Evolutionary conservation across 106 monocot species (phyloP).

Genomic region (Vanilla planifolia): DNA sequence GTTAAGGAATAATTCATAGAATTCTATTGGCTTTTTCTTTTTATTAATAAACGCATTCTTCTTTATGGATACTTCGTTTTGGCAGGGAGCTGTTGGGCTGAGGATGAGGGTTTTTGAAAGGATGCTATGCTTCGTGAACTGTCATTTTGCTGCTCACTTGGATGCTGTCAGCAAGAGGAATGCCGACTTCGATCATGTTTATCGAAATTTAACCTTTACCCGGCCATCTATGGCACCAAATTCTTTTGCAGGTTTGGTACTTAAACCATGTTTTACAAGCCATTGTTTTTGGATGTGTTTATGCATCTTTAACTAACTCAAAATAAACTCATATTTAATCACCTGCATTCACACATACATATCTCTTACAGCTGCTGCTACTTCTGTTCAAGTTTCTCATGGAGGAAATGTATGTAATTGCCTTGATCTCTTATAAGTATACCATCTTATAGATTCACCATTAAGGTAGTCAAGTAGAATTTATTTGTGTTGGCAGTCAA

Average conservation of each 20-base stretch:
- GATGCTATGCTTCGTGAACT: conserved; percentile 59
- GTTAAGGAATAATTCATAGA: too few relatives aligned
- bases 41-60: too few relatives aligned
- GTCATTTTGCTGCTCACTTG: conserved; percentile 81
- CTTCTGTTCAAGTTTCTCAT: conserved; percentile 46
- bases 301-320: not conserved
- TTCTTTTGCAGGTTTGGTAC: conserved; percentile 34
- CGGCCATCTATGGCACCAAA: conserved; percentile 36
- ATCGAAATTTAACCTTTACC: conserved; percentile 50
- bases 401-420: conserved; percentile 49
- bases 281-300: not conserved
- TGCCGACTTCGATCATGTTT: conserved; percentile 67
- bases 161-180: conserved; percentile 64
- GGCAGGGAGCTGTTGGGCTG: conserved; percentile 69
- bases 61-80: conserved; percentile 2
- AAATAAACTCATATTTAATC: not conserved
- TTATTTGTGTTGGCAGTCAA: conserved; percentile 17
- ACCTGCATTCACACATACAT: not conserved
- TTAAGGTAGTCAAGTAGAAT: not conserved
- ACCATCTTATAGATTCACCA: not conserved
- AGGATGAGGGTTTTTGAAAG: conserved; percentile 72
- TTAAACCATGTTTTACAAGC: not conserved
- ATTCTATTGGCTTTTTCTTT: too few relatives aligned
- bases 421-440: conserved; percentile 3
- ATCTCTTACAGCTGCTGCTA: conserved; percentile 36